Base-by-base conservation (phyloP, 2,329 filamentous ascomycete genomes). In the Aspergillus ustus region DNA sequence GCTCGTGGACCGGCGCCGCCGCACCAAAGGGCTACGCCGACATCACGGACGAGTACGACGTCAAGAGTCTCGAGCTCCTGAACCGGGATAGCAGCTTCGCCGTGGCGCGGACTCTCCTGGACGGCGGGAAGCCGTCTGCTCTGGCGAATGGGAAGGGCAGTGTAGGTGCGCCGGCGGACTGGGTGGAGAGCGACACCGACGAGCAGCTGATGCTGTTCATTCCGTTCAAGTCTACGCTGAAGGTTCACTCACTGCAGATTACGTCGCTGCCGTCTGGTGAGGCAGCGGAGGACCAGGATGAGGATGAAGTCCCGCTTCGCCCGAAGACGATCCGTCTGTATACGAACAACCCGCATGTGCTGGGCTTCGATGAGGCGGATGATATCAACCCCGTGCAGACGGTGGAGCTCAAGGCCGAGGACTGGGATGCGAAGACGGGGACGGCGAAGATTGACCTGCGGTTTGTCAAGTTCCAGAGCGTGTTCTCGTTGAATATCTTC, bases 381-480 rank as follows among this genome's bases (percentile, higher is more conserved):
- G 92, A 94, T 71, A 89, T 91, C 57, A 84, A 89, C 52, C 85
- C 91, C 0, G 93, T 91, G 17, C 95, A 99, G 78, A 85, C 84
- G 56, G 87, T 97, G 62, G 89, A 89, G 70, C 83, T 99, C 48
- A 83, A 84, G 63, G 82, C 88, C 50, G 83, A 85, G 56, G 92
- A 97, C 72, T 99, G 95, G 94, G 91, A 93, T 76, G 63, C 73
- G 53, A 82, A 84, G 49, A 87, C 91, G 15, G 90, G 88, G 55
- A 94, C 91, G 8, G 90, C 87, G 15, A 91, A 84, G 70, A 80
- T 94, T 57, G 80, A 85, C 49, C 80, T 98, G 70, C 91, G 93
- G 15, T 97, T 94, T 73, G 95, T 99, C 79, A 97, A 97, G 81
- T 99, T 98, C 83, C 95, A 98, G 80, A 96, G 93, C 73, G 91